Percentiles rank a stretch among this genome's conserved stretches.
phyloP scores from a whole-genome alignment of 108 stramenopile species.

The Nitzschia inconspicua region DNA sequence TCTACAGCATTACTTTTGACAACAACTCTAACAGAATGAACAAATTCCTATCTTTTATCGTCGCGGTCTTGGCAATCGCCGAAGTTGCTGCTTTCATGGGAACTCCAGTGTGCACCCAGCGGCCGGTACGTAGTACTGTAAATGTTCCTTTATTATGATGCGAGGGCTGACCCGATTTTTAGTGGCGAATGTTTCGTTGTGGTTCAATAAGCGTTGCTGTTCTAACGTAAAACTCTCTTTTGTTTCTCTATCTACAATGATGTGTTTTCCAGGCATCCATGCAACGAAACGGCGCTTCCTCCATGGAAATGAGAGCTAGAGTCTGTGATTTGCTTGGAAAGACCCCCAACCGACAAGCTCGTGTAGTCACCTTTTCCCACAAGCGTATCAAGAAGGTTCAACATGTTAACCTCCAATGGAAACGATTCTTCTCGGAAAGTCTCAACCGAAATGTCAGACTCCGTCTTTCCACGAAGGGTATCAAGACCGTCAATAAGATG shows the following conservation, averaged over 20 bases:
- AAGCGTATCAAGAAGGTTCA: constrained; percentile 92
- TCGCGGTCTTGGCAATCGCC: constrained; percentile 46
- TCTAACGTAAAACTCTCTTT: neutral
- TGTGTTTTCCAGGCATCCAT: neutral
- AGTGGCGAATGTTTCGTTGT: neutral
- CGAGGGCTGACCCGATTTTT: neutral
- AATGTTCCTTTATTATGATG: neutral
- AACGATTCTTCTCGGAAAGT: constrained; percentile 82
- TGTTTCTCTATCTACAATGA: neutral
- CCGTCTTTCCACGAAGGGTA: constrained; percentile 92
- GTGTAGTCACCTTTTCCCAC: constrained; percentile 93
- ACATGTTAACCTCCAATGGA: constrained; percentile 89
- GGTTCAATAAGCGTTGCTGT: neutral
- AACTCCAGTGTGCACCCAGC: constrained; percentile 24
- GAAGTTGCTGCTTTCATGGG: constrained; percentile 64
- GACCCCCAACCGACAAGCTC: constrained; percentile 90
- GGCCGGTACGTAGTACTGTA: constrained; percentile 9
- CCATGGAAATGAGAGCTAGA: constrained; percentile 81
- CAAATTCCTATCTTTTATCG: constrained; percentile 46
- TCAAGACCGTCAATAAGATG: constrained; percentile 94
- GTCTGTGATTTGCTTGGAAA: constrained; percentile 90
- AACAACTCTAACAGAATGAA: constrained; percentile 30
- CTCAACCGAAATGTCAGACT: constrained; percentile 78
- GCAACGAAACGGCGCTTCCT: constrained; percentile 22
- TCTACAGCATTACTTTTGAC: neutral